A percentile compares a stretch with the other conserved stretches of the same genome.
Evolutionary conservation across 2,329 filamentous ascomycete species (phyloP).

Genomic region (Pseudophaeomoniella oleicola): DNA sequence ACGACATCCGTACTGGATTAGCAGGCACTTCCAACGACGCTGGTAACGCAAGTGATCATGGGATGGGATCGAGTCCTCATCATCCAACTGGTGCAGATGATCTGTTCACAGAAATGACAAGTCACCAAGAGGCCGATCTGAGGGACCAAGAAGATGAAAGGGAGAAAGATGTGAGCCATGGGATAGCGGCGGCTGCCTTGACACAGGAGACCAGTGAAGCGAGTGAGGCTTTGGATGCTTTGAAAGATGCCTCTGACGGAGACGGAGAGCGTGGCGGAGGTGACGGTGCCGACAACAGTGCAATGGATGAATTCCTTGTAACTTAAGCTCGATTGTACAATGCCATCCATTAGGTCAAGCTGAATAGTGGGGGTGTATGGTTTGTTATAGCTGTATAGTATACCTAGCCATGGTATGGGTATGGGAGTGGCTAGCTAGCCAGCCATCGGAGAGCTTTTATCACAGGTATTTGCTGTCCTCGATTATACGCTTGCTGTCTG

Average conservation of each 20-base stretch:
- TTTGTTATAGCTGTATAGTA: too few relatives aligned
- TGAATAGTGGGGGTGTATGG: too few relatives aligned
- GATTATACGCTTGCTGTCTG: too few relatives aligned
- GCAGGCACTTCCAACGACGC: slow-evolving; percentile 17
- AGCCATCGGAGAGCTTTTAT: too few relatives aligned
- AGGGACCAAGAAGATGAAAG: slow-evolving; percentile 12
- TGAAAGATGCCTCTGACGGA: slow-evolving; percentile 23
- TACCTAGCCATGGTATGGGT: too few relatives aligned
- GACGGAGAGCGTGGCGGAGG: slow-evolving; percentile 14
- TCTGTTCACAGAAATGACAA: slow-evolving; percentile 31
- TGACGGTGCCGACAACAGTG: slow-evolving; percentile 11
- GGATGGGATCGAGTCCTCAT: slow-evolving; percentile 1
- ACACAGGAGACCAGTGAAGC: slow-evolving; percentile 28
- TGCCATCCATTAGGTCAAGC: too few relatives aligned
- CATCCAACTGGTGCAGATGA: slow-evolving; percentile 26
- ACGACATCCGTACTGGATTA: slow-evolving; percentile 12
- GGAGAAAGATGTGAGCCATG: slow-evolving; percentile 15
- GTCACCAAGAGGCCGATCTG: slow-evolving; percentile 22
- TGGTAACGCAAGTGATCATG: slow-evolving; percentile 15
- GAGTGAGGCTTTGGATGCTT: slow-evolving; percentile 29
- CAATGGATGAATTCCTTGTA: slow-evolving; percentile 7
- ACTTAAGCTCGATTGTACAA: too few relatives aligned
- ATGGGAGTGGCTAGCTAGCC: too few relatives aligned
- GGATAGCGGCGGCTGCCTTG: slow-evolving; percentile 7
- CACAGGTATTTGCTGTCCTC: too few relatives aligned